Evolutionary conservation across 2,329 filamentous ascomycete genomes (phyloP).

Genomic region (Emergomyces orientalis): DNA sequence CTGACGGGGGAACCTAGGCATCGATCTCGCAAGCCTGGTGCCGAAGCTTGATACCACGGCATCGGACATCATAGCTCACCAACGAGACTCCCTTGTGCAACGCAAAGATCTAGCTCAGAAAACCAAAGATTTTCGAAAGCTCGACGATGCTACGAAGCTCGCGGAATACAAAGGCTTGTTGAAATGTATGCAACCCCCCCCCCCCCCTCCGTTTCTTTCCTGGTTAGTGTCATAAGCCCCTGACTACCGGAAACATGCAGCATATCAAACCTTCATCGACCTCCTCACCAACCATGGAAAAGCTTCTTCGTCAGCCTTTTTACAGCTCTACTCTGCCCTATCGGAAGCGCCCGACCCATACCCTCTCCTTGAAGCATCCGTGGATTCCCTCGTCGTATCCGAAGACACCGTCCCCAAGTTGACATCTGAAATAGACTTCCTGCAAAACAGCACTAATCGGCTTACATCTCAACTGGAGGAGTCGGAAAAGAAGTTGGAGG

Average conservation of each 20-base stretch:
- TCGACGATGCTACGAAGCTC: slow-evolving; percentile 80
- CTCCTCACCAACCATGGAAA: slow-evolving; percentile 94
- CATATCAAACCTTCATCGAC: slow-evolving; percentile 96
- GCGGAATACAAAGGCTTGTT: slow-evolving; percentile 79
- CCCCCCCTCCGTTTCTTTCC: no score
- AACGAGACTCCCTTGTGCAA: slow-evolving; percentile 90
- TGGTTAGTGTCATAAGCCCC: background rate
- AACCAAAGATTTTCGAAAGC: slow-evolving; percentile 93
- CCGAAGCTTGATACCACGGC: slow-evolving; percentile 83
- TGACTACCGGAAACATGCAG: slow-evolving; percentile 38
- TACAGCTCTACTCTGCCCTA: slow-evolving; percentile 84
- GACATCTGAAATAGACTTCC: slow-evolving; percentile 73
- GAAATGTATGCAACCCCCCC: slow-evolving; percentile 52
- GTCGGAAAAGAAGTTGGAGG: slow-evolving; percentile 67
- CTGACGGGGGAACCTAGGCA: slow-evolving; percentile 46
- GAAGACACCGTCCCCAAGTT: slow-evolving; percentile 89
- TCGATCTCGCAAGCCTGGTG: slow-evolving; percentile 76
- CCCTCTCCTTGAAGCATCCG: slow-evolving; percentile 86
- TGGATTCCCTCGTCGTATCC: slow-evolving; percentile 83
- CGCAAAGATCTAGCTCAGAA: slow-evolving; percentile 97
- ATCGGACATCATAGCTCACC: slow-evolving; percentile 88
- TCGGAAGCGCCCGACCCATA: slow-evolving; percentile 97
- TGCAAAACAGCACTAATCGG: slow-evolving; percentile 68
- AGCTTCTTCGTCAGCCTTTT: slow-evolving; percentile 81
- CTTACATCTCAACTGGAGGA: slow-evolving; percentile 76